Evolutionary conservation across 306 rosid genomes (phyloP), one percentile per base, ranked within the genome.

Genomic region (Glycyrrhiza uralensis): DNA sequence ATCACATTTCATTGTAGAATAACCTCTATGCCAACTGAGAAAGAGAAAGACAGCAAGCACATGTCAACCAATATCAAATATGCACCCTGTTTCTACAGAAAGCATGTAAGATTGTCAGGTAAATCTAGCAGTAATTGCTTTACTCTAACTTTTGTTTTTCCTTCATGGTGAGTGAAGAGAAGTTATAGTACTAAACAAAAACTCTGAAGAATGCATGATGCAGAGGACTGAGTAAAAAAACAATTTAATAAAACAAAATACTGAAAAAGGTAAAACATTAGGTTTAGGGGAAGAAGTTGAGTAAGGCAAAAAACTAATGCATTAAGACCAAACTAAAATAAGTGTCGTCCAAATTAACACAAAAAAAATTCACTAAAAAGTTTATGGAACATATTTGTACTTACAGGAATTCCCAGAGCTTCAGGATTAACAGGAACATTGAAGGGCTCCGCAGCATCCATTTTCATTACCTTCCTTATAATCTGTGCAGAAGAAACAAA

Each of bases 361-460:
- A 58, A 24, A 42, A 80, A 49, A 50, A 30, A 69, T 49, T 22
- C 69, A 71, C 3, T 15, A 22, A 44, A 56, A 44, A 26, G 52
- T 71, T 36, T 8, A 55, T 36, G 35, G 22, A 19, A 65, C 23
- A 24, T 22, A 26, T 26, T 39, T 33, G 65, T 61, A 81, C 97
- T 93, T 77, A 93, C 98, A 44, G 98, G 98, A 78, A 94, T 91
- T 80, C 98, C 98, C 15, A 89, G 77, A 75, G 97, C 98, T 69
- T 85, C 86, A 4, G 98, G 98, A 85, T 94, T 88, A 63, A 94
- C 97, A 61, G 97, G 98, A 69, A 85, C 92, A 87, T 94, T 94
- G 74, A 94, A 87, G 63, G 97, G 98, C 36, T 94, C 97, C 13
- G 98, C 92, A 23, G 98, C 95, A 71, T 89, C 98, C 98, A 94